phyloP scores from a whole-genome alignment of 1,284 basidiomycete species.

The Puccinia novopanici region DNA sequence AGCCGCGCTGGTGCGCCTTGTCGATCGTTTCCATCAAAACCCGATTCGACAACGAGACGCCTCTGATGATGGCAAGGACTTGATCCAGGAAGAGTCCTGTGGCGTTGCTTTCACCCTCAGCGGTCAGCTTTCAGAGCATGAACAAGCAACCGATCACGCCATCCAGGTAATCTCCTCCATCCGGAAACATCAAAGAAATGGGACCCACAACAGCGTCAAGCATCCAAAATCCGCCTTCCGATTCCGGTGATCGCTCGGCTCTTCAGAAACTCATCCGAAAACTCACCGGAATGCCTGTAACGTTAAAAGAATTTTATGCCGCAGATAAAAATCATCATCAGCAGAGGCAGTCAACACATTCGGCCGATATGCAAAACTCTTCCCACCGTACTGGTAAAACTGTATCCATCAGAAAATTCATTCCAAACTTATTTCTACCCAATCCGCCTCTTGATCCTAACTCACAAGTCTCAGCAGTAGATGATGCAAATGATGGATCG shows the following conservation, averaged over 20 bases:
- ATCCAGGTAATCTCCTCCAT: too few species aligned
- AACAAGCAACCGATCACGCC: too few species aligned
- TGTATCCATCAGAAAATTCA: neutral
- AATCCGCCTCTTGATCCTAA: neutral
- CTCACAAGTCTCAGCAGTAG: neutral
- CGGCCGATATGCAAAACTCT: neutral
- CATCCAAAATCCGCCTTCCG: neutral
- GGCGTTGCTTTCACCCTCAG: too few species aligned
- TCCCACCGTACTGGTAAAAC: neutral
- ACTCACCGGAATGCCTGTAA: neutral
- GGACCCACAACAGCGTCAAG: neutral
- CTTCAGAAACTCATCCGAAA: neutral
- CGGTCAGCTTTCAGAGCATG: too few species aligned
- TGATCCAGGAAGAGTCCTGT: too few species aligned
- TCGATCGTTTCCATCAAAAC: too few species aligned
- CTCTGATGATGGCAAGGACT: too few species aligned
- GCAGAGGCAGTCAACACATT: neutral
- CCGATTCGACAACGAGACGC: too few species aligned
- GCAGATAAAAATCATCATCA: neutral
- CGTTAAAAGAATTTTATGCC: neutral
- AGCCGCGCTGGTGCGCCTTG: too few species aligned
- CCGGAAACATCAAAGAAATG: too few species aligned
- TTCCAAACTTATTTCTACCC: neutral
- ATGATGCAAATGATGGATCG: neutral
- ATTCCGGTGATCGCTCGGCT: neutral